Base-by-base conservation (phyloP, 2,329 filamentous ascomycete genomes). In the Aphanocladium album region DNA sequence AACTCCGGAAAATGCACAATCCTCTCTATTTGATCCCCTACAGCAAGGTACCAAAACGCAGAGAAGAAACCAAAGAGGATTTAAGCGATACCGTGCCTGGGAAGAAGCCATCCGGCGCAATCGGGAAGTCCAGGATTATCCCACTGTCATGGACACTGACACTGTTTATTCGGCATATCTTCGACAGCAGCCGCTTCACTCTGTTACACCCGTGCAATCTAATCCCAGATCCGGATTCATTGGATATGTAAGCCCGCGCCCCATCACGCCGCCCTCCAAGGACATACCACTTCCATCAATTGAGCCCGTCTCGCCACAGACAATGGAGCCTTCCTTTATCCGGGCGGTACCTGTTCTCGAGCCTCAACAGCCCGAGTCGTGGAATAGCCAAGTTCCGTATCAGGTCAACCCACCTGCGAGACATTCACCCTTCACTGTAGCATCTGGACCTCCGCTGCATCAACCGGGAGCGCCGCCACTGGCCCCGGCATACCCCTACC, bases 221-320 rank as follows among this genome's bases (percentile, higher is more conserved):
- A 19, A 27, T 11, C 30, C 37, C 21, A 19, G 49, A 19, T 16
- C 49, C 6, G 25, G 43, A 1, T 59, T 52, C 30, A 9, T 17
- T 35, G 35, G 33, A 21, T 23, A 17, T 17, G 17, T n/a, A 11
- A 17, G 30, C 17, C 45, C 47, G 12, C 56, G 50, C 19, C 41
- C 66, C 16, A 25, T 60, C 16, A 61, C 60, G 7, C 55, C 62
- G 57, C 64, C 62, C 16, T 59, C 73, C 14, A 74, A 76, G 64
- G 79, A 82, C 43, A 72, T 77, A 65, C 68, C 80, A 62, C 72
- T 82, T 16, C 77, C 67, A 9, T 82, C 79, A 7, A 76, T 81
- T 64, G 80, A 82, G 63, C 74, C 76, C 21, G 65, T 56, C 7
- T 79, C 77, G 37, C 77, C 77, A 5, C 65, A 70, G 25, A 57